A percentile compares a stretch with the other conserved stretches of the same genome.
Evolutionary conservation across 2,329 filamentous ascomycete genomes (phyloP).

Genomic region (Herpomyces periplanetae): DNA sequence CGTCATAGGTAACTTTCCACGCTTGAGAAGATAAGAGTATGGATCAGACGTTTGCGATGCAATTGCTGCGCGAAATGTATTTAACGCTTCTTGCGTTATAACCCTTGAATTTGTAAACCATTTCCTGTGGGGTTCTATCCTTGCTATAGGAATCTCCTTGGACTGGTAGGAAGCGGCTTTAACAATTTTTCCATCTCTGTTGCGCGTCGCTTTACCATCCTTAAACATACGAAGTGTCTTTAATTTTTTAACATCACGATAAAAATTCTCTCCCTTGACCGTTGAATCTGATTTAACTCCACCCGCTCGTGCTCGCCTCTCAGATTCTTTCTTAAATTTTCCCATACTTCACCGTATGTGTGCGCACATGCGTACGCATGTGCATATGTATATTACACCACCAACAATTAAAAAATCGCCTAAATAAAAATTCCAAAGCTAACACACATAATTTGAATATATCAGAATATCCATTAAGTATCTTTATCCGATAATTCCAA

Average conservation of each 20-base stretch:
- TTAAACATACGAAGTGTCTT: conserved; percentile 68
- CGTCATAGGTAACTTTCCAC: conserved; percentile 85
- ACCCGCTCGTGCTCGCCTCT: conserved; percentile 39
- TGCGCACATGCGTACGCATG: too few species aligned
- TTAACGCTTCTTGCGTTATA: conserved; percentile 57
- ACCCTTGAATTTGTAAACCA: conserved; percentile 88
- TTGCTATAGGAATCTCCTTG: conserved; percentile 34
- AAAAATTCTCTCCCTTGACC: conserved; percentile 96
- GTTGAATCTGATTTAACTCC: too few species aligned
- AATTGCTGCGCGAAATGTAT: conserved; percentile 60
- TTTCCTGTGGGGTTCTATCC: conserved; percentile 78
- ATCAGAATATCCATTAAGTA: too few species aligned
- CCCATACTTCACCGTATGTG: too few species aligned
- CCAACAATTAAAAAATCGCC: too few species aligned
- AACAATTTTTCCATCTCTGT: conserved; percentile 43
- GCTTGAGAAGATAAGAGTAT: conserved; percentile 74
- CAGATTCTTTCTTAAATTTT: conserved; percentile 60
- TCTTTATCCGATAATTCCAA: too few species aligned
- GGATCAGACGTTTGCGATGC: conserved; percentile 61
- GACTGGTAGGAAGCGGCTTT: conserved; percentile 54
- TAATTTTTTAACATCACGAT: conserved; percentile 62
- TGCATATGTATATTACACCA: too few species aligned
- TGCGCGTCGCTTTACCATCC: conserved; percentile 41
- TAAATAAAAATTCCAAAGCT: too few species aligned
- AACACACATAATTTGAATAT: too few species aligned